Conservation (phyloP, 148 eudicot species). For the Fagopyrum esculentum region DNA sequence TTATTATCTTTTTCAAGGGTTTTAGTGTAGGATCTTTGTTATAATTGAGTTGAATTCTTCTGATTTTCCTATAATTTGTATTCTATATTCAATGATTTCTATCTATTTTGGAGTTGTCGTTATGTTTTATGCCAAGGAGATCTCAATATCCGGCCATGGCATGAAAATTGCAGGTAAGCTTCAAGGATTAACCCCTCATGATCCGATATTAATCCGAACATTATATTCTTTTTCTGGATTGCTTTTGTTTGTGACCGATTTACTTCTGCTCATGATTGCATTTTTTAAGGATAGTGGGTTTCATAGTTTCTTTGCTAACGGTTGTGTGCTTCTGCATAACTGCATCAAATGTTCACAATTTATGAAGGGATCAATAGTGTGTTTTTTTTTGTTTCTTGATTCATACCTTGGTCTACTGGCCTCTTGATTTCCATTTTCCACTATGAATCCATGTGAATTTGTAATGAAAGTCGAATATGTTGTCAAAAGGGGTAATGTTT, state of each 20-base stretch:
- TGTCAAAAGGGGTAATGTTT: too few species aligned
- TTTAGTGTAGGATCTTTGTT: background rate
- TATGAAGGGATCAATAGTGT: slow-evolving; percentile 6
- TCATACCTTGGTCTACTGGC: background rate
- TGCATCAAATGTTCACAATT: slow-evolving; percentile 13
- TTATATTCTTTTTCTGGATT: slow-evolving; percentile 87
- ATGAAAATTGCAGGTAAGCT: slow-evolving; percentile 55
- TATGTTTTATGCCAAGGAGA: slow-evolving; percentile 79
- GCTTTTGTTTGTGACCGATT: slow-evolving; percentile 68
- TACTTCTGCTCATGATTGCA: slow-evolving; percentile 82
- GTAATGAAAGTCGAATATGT: too few species aligned
- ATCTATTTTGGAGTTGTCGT: slow-evolving; percentile 61
- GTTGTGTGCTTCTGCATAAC: slow-evolving; percentile 67
- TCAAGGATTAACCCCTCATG: slow-evolving; percentile 76
- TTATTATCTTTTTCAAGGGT: slow-evolving; percentile 12
- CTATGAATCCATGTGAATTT: background rate
- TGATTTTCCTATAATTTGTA: slow-evolving; percentile 60
- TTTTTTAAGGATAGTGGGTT: slow-evolving; percentile 67
- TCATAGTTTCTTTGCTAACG: slow-evolving; percentile 73
- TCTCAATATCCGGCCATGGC: slow-evolving; percentile 59
- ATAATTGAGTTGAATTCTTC: slow-evolving; percentile 47
- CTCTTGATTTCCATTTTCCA: background rate
- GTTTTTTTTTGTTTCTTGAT: background rate
- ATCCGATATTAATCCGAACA: slow-evolving; percentile 56
- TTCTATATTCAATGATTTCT: slow-evolving; percentile 68